phyloP scores from a whole-genome alignment of 1,284 basidiomycete species.

The Xerocomus nothofagi region DNA sequence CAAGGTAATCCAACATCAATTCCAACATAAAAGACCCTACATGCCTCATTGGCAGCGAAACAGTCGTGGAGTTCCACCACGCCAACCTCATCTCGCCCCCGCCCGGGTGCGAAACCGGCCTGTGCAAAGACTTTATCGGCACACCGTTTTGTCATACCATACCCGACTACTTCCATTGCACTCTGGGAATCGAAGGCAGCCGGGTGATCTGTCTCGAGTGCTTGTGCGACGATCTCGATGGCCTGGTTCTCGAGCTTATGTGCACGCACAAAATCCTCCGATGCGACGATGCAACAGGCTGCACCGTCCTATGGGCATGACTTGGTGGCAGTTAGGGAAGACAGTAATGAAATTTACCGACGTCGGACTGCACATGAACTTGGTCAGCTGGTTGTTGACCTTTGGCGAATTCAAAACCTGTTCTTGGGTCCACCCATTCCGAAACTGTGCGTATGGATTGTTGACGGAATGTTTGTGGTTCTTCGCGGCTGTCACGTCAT shows the following conservation, averaged over 20 bases:
- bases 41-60: conserved; percentile 76
- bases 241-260: conserved; percentile 84
- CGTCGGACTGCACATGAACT: conserved; percentile 88
- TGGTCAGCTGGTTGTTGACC: conserved; percentile 75
- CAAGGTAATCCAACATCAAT: neutral
- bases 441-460: conserved; percentile 88
- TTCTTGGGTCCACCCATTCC: conserved; percentile 71
- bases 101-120: conserved; percentile 64
- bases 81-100: conserved; percentile 75
- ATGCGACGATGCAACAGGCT: conserved; percentile 75
- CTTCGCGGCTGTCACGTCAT: conserved; percentile 61
- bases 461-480: conserved; percentile 82
- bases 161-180: conserved; percentile 76
- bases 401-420: conserved; percentile 65
- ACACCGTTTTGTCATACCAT: conserved; percentile 69
- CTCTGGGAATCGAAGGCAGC: conserved; percentile 63
- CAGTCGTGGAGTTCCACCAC: conserved; percentile 88
- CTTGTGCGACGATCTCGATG: conserved; percentile 73
- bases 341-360: conserved; percentile 43
- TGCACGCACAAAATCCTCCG: conserved; percentile 77
- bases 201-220: conserved; percentile 64
- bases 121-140: conserved; percentile 73
- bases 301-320: conserved; percentile 60
- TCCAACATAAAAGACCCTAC: conserved; percentile 5
- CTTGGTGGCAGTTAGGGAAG: conserved; percentile 1